These are phyloP conservation scores for Trichoderma endophyticum DNA, from an alignment of 2,329 filamentous ascomycete genomes.

Conservation along the genomic window DNA sequence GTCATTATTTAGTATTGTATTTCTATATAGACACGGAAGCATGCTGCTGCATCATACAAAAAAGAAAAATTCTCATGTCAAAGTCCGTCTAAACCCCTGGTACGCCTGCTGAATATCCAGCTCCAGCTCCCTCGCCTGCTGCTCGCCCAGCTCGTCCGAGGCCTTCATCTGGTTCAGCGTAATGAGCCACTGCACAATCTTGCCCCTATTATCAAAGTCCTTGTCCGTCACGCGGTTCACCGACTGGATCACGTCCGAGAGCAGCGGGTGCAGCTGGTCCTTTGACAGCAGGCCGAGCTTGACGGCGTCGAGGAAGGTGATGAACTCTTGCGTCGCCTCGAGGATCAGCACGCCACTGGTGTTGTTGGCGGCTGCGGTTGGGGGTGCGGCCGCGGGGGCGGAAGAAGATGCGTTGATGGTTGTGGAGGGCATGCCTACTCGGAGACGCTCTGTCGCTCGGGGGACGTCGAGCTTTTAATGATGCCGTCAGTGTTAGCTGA, in stretches of 20 bases:
- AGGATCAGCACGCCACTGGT: slow-evolving; percentile 68
- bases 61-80: slow-evolving; percentile 45
- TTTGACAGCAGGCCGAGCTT: slow-evolving; percentile 91
- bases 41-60: not conserved
- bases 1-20: not conserved
- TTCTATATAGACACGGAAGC: not conserved
- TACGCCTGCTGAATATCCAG: slow-evolving; percentile 95
- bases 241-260: slow-evolving; percentile 94
- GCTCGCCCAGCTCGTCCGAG: slow-evolving; percentile 81
- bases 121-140: slow-evolving; percentile 83
- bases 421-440: slow-evolving; percentile 89
- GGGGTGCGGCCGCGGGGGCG: slow-evolving; percentile 42
- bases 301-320: slow-evolving; percentile 93
- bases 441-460: slow-evolving; percentile 85
- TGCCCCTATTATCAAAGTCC: slow-evolving; percentile 91
- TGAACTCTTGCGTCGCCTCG: slow-evolving; percentile 95
- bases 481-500: too few species aligned
- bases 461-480: slow-evolving; percentile 88
- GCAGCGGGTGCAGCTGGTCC: slow-evolving; percentile 89
- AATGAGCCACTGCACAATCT: slow-evolving; percentile 98
- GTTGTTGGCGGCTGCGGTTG: slow-evolving; percentile 43
- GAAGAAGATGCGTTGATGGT: slow-evolving; percentile 57
- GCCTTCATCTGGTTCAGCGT: slow-evolving; percentile 97
- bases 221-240: slow-evolving; percentile 95
- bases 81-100: slow-evolving; percentile 81